These are phyloP conservation scores for Mycosarcoma maydis DNA, from an alignment of 1,284 basidiomycete genomes.

Conservation along the genomic window DNA sequence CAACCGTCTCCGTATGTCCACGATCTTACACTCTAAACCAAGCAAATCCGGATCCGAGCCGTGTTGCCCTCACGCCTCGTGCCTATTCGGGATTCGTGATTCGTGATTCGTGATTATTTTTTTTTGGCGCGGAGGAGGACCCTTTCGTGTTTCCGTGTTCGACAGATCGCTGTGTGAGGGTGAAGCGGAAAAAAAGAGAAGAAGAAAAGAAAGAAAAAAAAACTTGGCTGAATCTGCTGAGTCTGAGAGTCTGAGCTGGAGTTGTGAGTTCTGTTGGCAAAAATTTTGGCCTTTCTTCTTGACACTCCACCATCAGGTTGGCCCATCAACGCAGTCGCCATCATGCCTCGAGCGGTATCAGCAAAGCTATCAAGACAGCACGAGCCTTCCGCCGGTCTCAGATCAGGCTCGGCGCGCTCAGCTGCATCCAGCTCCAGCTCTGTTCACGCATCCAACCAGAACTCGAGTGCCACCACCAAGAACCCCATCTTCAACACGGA, in stretches of 20 bases:
- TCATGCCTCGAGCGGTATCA: constrained; percentile 90
- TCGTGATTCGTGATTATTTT: too few species aligned
- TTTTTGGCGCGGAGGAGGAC: not conserved
- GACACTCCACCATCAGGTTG: constrained; percentile 14
- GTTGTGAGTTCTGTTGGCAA: too few species aligned
- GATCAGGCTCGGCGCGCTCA: constrained; percentile 69
- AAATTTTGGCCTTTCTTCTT: too few species aligned
- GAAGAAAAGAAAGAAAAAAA: not conserved
- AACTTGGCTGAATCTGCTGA: too few species aligned
- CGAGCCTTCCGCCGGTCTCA: constrained; percentile 74
- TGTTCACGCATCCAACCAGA: constrained; percentile 58
- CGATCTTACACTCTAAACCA: too few species aligned
- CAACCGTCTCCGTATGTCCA: constrained; percentile 10
- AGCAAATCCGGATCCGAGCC: too few species aligned
- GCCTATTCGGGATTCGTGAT: too few species aligned
- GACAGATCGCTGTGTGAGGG: too few species aligned
- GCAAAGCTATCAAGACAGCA: constrained; percentile 81
- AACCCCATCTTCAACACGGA: constrained; percentile 77
- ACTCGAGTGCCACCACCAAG: constrained; percentile 60
- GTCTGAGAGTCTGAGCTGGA: too few species aligned
- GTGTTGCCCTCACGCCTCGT: too few species aligned
- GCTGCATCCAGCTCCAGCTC: constrained; percentile 46
- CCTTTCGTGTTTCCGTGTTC: too few species aligned
- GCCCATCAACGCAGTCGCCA: constrained; percentile 6
- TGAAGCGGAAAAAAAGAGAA: too few species aligned